Percentiles rank a stretch among this genome's conserved stretches.
Conservation (phyloP, 169 alveolate species). For the Eimeria praecox region DNA sequence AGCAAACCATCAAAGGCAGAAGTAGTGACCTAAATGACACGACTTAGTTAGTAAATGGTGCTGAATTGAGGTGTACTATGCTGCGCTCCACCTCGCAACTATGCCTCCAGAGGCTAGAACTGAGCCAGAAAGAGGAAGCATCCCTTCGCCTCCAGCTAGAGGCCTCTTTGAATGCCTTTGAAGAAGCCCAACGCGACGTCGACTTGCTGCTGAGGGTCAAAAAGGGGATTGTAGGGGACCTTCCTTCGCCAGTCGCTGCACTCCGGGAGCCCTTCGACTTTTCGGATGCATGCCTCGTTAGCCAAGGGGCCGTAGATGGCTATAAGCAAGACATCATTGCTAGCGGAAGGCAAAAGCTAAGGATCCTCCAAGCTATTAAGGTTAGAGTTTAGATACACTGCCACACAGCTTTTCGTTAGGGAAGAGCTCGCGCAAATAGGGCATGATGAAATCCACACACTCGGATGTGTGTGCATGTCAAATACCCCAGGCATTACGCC, state of each 20-base stretch:
- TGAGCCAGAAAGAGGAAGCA: conserved; percentile 36
- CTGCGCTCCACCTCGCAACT: background rate
- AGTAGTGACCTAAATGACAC: background rate
- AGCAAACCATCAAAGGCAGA: background rate
- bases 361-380: conserved; percentile 86
- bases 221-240: conserved; percentile 53
- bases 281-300: conserved; percentile 91
- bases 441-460: background rate
- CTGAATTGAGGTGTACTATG: background rate
- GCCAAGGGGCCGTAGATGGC: conserved; percentile 89
- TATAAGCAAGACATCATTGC: conserved; percentile 90
- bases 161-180: background rate
- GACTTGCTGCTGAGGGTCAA: conserved; percentile 49
- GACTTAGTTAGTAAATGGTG: background rate
- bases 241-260: conserved; percentile 8
- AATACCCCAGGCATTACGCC: conserved; percentile 32
- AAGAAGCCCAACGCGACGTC: conserved; percentile 16
- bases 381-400: conserved; percentile 4
- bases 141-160: conserved; percentile 32
- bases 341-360: conserved; percentile 90
- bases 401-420: background rate
- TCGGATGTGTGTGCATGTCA: background rate
- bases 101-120: conserved; percentile 18
- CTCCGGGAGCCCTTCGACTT: conserved; percentile 53
- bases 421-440: background rate